These are phyloP conservation scores for Fusarium solani-melongenae DNA, from an alignment of 2,329 filamentous ascomycete species.

Conservation along the genomic window DNA sequence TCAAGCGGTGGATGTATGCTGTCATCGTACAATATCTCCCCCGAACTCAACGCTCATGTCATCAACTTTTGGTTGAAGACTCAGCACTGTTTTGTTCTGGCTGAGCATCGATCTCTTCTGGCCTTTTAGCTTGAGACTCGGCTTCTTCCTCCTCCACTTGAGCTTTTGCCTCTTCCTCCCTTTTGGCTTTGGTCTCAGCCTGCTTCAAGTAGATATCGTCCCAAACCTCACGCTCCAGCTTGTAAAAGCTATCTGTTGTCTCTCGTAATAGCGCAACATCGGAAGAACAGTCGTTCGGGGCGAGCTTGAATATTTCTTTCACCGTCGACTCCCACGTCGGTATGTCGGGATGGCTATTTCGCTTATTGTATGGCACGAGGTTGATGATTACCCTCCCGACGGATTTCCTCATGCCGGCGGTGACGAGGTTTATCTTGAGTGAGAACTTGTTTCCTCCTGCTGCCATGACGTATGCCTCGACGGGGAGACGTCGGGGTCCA, in stretches of 20 bases:
- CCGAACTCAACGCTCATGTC: background rate
- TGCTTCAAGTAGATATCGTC: background rate
- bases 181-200: background rate
- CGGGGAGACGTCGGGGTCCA: conserved; percentile 34
- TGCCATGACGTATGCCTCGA: conserved; percentile 38
- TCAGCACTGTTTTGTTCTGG: background rate
- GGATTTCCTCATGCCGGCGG: conserved; percentile 38
- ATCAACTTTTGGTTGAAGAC: background rate
- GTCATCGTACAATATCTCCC: background rate
- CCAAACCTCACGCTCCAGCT: conserved; percentile 78
- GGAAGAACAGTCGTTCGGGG: background rate
- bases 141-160: background rate
- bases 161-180: background rate
- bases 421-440: conserved; percentile 33
- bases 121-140: background rate
- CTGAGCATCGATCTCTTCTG: background rate
- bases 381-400: conserved; percentile 27
- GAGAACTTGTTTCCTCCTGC: background rate
- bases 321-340: background rate
- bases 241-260: conserved; percentile 38
- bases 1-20: background rate
- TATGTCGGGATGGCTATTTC: too few species aligned
- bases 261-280: background rate
- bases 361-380: background rate
- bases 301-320: background rate